Evolutionary conservation across 768 basidiomycete genomes (phyloP), one percentile per base, ranked within the genome.

Genomic region (Nidularia pulvinata): DNA sequence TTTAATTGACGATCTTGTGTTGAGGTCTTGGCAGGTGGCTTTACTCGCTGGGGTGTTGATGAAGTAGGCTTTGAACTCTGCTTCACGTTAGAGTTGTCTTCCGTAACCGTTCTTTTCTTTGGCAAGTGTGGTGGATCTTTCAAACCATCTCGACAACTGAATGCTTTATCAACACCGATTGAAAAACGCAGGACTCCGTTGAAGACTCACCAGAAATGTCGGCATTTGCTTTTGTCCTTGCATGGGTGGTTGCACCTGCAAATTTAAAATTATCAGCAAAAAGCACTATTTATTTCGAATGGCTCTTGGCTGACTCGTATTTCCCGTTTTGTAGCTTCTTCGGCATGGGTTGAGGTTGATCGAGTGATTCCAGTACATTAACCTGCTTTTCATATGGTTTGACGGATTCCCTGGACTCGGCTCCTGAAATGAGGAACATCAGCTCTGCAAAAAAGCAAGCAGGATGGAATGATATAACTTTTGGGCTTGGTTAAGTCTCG

Each of bases 221-320:
- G 81, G 63, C 92, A 94, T 43, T 73, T 77, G 4, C 72, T 69
- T 67, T 92, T 93, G 61, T 91, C 84, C 64, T 88, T 90, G 76
- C 92, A 94, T 19, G 78, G 49, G 59, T 94, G 92, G 59, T 89
- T 89, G 62, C 92, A 94, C 48, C 90, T 91, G 37, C 53, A 56
- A 52, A 30, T 19, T 50, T 14, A 25, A 22, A n/a, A 46, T 14
- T n/a, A 58, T 13, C 22, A 43, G 44, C 16, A 47, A 32, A 50
- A 30, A 30, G 25, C 25, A 30, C 25, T 30, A 30, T 30, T 4
- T 30, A 30, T 4, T 4, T 37, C 34, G 6, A 7, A 48, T 9
- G 51, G 39, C n/a, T 33, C 33, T n/a, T 14, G 11, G 22, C 48
- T 45, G 48, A 87, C 89, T 75, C 72, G 57, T 82, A 85, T 53